Evolutionary conservation across 306 rosid genomes (phyloP).

Genomic region (Vigna hirtella): DNA sequence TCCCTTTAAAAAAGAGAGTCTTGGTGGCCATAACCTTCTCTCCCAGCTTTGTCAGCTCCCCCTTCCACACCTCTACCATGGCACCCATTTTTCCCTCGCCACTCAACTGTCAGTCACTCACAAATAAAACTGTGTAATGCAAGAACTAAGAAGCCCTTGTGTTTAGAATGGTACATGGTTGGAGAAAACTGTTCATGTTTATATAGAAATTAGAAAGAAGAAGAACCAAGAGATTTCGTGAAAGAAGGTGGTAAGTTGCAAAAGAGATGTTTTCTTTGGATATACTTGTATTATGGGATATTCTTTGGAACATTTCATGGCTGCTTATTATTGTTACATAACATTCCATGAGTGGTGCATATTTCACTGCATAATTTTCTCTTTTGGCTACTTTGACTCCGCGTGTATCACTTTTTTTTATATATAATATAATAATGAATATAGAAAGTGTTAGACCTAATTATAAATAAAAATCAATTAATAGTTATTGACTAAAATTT

Average conservation of each 20-base stretch:
- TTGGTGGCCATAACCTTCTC: conserved; percentile 55
- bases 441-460: too few species aligned
- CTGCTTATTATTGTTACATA: not conserved
- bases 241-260: not conserved
- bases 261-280: conserved; percentile 1
- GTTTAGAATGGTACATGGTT: not conserved
- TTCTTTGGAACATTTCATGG: conserved; percentile 22
- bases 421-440: not conserved
- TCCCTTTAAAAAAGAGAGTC: conserved; percentile 41
- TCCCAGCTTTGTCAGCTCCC: conserved; percentile 62
- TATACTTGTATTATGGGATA: not conserved
- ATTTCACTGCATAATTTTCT: conserved; percentile 5
- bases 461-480: too few species aligned
- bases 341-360: conserved; percentile 13
- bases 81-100: conserved; percentile 58
- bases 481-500: too few species aligned
- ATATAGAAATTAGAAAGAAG: conserved; percentile 40
- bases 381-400: not conserved
- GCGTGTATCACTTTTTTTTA: not conserved
- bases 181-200: not conserved
- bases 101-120: not conserved
- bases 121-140: not conserved
- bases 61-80: conserved; percentile 65
- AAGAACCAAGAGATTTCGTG: not conserved
- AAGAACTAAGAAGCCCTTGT: not conserved